Conservation (phyloP, 108 stramenopile genomes). For the Nitzschia inconspicua region DNA sequence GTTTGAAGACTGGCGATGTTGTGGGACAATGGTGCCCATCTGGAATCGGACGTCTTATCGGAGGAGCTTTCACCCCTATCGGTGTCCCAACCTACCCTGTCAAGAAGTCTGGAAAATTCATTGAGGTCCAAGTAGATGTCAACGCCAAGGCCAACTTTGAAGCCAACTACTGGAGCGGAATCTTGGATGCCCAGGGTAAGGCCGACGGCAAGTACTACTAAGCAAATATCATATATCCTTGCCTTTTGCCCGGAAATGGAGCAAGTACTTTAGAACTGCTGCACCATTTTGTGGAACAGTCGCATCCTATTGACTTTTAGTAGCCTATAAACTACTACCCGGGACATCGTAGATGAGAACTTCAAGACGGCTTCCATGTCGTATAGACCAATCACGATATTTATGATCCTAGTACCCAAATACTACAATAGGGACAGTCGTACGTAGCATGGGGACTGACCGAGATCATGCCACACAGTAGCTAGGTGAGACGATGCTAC, state of each 20-base stretch:
- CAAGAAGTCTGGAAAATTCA: conserved; percentile 75
- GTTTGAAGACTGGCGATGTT: conserved; percentile 92
- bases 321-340: too few relatives aligned
- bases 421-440: too few relatives aligned
- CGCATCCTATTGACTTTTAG: too few relatives aligned
- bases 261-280: not conserved
- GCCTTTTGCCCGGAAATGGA: not conserved
- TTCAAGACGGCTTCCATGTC: too few relatives aligned
- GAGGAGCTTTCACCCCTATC: conserved; percentile 90
- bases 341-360: too few relatives aligned
- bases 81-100: conserved; percentile 95
- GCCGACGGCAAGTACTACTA: conserved; percentile 98
- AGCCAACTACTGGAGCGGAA: conserved; percentile 94
- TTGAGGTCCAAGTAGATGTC: conserved; percentile 96
- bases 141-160: conserved; percentile 98
- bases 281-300: too few relatives aligned
- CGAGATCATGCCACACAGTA: too few relatives aligned
- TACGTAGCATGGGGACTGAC: too few relatives aligned
- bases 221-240: conserved; percentile 10
- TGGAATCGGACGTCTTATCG: conserved; percentile 89
- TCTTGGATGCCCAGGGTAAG: conserved; percentile 98
- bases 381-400: too few relatives aligned
- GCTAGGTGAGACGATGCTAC: too few relatives aligned
- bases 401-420: too few relatives aligned
- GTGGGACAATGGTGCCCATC: conserved; percentile 89